phyloP scores from a whole-genome alignment of 768 basidiomycete genomes.

The Tylopilus subfusipes region DNA sequence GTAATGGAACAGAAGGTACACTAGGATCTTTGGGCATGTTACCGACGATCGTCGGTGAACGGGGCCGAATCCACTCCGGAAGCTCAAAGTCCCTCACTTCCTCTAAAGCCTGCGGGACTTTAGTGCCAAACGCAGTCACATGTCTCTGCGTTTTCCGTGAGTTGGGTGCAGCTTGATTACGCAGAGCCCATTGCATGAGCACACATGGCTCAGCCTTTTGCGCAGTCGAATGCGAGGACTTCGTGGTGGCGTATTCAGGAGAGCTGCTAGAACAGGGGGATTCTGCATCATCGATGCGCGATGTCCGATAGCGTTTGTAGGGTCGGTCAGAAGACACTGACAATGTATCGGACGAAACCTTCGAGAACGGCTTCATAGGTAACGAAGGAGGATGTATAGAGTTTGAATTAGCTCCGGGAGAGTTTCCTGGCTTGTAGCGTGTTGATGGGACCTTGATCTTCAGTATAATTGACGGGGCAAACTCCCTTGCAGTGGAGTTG shows the following conservation, averaged over 20 bases:
- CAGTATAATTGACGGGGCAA: slow-evolving; percentile 28
- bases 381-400: slow-evolving; percentile 11
- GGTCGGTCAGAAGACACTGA: slow-evolving; percentile 29
- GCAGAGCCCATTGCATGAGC: slow-evolving; percentile 49
- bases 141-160: slow-evolving; percentile 51
- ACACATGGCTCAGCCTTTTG: slow-evolving; percentile 32
- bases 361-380: slow-evolving; percentile 28
- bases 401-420: slow-evolving; percentile 17
- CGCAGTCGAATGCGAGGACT: slow-evolving; percentile 1
- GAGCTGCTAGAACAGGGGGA: slow-evolving; percentile 20
- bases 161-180: slow-evolving; percentile 41
- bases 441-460: slow-evolving; percentile 35
- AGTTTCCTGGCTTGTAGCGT: slow-evolving; percentile 19
- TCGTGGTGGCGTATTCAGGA: slow-evolving; percentile 18
- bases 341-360: slow-evolving; percentile 28
- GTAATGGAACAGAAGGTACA: slow-evolving; percentile 1
- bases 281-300: slow-evolving; percentile 20
- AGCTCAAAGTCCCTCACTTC: slow-evolving; percentile 52
- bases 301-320: slow-evolving; percentile 28
- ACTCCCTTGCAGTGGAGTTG: slow-evolving; percentile 5
- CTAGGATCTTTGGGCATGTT: slow-evolving; percentile 5
- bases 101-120: slow-evolving; percentile 48
- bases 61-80: slow-evolving; percentile 47
- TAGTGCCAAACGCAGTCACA: slow-evolving; percentile 56
- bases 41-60: slow-evolving; percentile 15